Percentiles rank a stretch among this genome's conserved stretches.
Conservation (phyloP, 179 eudicot genomes). For the Heliamphora pulchella region DNA sequence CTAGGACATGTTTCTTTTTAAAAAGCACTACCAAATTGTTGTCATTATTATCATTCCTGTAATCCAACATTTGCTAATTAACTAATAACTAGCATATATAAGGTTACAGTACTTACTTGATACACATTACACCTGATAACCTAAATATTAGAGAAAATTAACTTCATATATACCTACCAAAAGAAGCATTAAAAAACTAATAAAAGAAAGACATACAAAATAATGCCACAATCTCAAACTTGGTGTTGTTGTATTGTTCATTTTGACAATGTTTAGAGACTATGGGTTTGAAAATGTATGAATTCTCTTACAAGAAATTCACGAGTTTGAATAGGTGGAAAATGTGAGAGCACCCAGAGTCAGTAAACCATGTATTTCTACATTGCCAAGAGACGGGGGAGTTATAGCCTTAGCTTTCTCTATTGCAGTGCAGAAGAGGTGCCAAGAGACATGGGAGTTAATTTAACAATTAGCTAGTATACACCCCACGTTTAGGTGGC, state of each 20-base stretch:
- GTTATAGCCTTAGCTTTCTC: neutral
- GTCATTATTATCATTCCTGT: neutral
- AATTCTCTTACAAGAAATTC: neutral
- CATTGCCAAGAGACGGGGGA: slow-evolving; percentile 1
- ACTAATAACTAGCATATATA: neutral
- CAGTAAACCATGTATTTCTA: neutral
- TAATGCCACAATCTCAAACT: too few relatives aligned
- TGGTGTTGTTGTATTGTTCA: too few relatives aligned
- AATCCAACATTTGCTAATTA: neutral
- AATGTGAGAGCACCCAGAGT: neutral
- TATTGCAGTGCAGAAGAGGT: neutral
- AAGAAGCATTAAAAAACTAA: neutral
- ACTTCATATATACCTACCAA: neutral
- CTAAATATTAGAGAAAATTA: neutral
- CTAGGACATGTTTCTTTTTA: neutral
- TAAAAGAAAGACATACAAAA: neutral
- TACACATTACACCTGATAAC: neutral
- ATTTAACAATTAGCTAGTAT: neutral
- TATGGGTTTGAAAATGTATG: neutral
- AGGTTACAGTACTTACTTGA: neutral
- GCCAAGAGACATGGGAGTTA: neutral
- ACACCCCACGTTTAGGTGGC: neutral
- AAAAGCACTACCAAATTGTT: neutral
- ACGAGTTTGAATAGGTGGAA: neutral
- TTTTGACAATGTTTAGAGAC: too few relatives aligned